Evolutionary conservation across 1,284 basidiomycete genomes (phyloP).

Genomic region (Fistulina hepatica): DNA sequence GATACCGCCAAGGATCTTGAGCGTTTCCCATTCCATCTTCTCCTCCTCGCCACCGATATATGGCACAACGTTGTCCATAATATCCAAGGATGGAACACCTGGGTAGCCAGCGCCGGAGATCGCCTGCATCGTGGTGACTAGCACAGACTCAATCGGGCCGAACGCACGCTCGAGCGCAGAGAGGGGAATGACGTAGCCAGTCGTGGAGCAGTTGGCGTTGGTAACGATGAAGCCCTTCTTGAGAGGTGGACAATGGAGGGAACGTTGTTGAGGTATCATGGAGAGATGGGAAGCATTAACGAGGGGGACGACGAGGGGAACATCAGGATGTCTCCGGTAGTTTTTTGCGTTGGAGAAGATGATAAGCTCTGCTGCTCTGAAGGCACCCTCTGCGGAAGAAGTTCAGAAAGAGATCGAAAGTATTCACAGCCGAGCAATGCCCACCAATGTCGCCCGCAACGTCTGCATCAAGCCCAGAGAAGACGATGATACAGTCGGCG

Average conservation of each 20-base stretch:
- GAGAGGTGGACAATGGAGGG: constrained; percentile 58
- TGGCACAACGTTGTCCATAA: constrained; percentile 94
- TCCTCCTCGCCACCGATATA: constrained; percentile 95
- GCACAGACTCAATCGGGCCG: constrained; percentile 82
- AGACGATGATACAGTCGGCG: constrained; percentile 77
- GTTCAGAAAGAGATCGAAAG: constrained; percentile 2
- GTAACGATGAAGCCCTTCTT: constrained; percentile 93
- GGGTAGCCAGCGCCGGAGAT: constrained; percentile 98
- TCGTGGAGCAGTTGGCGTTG: constrained; percentile 98
- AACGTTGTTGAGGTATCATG: constrained; percentile 78
- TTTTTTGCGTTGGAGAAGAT: constrained; percentile 99
- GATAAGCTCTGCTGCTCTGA: constrained; percentile 79
- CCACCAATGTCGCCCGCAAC: constrained; percentile 91
- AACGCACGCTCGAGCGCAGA: constrained; percentile 88
- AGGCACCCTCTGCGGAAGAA: constrained; percentile 60
- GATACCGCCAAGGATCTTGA: constrained; percentile 91
- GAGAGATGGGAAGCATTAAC: constrained; percentile 86
- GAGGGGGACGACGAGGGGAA: constrained; percentile 96
- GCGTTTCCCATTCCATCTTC: constrained; percentile 98
- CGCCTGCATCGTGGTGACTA: constrained; percentile 96
- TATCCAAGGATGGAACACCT: constrained; percentile 84
- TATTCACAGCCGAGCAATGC: constrained; percentile 24
- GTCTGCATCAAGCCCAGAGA: constrained; percentile 91
- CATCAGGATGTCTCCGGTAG: constrained; percentile 84
- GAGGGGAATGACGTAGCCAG: constrained; percentile 87